Base-by-base conservation (phyloP, 495 filamentous ascomycete species). In the Parathielavia hyrcaniae region DNA sequence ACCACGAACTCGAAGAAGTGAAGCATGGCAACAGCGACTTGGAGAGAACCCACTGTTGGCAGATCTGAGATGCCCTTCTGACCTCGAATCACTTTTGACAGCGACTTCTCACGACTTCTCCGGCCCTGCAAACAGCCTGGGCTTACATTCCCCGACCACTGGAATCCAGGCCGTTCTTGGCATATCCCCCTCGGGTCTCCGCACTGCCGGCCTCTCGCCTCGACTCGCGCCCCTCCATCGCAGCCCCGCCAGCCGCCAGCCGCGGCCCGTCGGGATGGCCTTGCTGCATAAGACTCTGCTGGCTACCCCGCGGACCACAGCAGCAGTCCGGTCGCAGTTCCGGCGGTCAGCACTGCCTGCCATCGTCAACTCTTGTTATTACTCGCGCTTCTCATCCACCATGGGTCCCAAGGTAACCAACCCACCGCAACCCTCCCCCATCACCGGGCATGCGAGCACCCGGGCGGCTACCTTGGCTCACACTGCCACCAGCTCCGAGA, bases 401-500 rank as follows among this genome's bases (percentile, higher is more conserved):
- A 77, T 72, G 66, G 67, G 57, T 50, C 74, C 74, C 50, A 76
- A 77, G 64, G 75, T 77, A 49, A 34, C 26, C 56, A 22, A 45
- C 30, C n/a, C 43, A 46, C 40, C 16, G 16, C 38, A 40, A 32
- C 4, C 6, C 34, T 16, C 30, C 22, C 39, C 35, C 19, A 13
- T 50, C 36, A 22, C 30, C 46, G 48, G 4, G 9, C 13, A 10
- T 39, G 17, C 43, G 16, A 20, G 4, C 17, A 16, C 35, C 30
- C 22, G 10, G 22, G 26, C 26, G 26, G 26, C 26, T 35, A 30
- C n/a, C n/a, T n/a, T n/a, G n/a, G 36, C 19, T 55, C 55, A 54
- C 55, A 59, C 0, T 60, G 89, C 30, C 10, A 17, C 26, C 52
- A 70, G 88, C 82, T 96, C 65, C 90, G 86, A 73, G 90, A 95